A percentile compares a stretch with the other conserved stretches of the same genome.
These are phyloP conservation scores for Cornus controversa DNA, from an alignment of 148 eudicot genomes.

Conservation along the genomic window DNA sequence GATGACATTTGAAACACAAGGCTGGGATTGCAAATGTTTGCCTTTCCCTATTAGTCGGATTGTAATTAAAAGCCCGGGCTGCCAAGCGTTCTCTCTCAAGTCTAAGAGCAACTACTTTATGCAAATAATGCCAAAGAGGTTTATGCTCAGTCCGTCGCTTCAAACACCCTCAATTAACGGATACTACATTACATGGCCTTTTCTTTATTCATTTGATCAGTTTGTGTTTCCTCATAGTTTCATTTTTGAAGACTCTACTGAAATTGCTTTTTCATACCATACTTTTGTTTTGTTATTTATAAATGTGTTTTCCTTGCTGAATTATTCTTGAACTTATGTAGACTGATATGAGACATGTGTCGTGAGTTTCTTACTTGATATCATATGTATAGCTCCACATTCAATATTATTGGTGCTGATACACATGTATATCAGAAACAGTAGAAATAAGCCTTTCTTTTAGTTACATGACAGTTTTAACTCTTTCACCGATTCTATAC, in stretches of 20 bases:
- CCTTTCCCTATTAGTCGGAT: no score
- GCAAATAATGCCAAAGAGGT: no score
- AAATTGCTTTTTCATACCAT: background rate
- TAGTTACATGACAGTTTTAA: background rate
- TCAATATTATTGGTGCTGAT: background rate
- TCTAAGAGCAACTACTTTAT: no score
- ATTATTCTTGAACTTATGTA: background rate
- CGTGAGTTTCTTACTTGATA: background rate
- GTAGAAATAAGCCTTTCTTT: background rate
- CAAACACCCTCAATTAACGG: no score
- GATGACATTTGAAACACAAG: no score
- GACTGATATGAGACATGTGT: background rate
- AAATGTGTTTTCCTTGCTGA: background rate
- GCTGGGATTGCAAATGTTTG: no score
- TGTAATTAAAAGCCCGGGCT: no score
- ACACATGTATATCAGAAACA: background rate
- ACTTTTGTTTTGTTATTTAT: conserved; percentile 3
- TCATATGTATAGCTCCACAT: background rate
- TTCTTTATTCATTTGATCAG: no score
- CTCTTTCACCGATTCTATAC: conserved; percentile 6
- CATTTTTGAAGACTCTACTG: background rate
- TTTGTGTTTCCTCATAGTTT: background rate
- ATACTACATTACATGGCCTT: background rate
- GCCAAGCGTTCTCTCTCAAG: no score
- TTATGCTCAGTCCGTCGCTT: no score